Percentiles rank a stretch among this genome's conserved stretches.
Conservation (phyloP, 495 filamentous ascomycete species). For the Penicillium chermesinum region DNA sequence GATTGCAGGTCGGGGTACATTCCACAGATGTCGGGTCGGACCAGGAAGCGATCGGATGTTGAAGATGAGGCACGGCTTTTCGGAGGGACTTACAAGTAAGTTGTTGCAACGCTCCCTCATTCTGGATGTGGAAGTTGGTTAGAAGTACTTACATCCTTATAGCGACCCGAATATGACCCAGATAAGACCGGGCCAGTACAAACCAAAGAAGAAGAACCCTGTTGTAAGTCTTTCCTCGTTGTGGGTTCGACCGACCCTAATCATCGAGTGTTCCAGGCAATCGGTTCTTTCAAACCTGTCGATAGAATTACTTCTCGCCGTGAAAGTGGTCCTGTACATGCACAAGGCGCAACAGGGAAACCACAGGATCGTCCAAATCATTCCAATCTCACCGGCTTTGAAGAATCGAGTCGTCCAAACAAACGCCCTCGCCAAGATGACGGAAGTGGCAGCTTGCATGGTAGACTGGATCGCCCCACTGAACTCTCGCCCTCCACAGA, state of each 20-base stretch:
- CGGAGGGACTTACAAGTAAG: conserved; percentile 16
- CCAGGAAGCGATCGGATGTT: conserved; percentile 3
- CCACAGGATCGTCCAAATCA: conserved; percentile 1
- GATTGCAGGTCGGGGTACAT: conserved; percentile 7
- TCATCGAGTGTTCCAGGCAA: conserved; percentile 2
- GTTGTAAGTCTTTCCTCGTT: conserved; percentile 12
- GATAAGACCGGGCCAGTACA: conserved; percentile 15
- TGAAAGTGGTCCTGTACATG: conserved; percentile 38
- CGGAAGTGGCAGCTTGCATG: neutral
- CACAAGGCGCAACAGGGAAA: conserved; percentile 16
- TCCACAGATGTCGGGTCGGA: conserved; percentile 19
- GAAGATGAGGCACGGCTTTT: conserved; percentile 24
- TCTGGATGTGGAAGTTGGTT: neutral
- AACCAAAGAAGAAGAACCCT: conserved; percentile 9
- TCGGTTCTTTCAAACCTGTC: conserved; percentile 21
- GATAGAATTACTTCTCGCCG: conserved; percentile 30
- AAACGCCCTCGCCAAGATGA: conserved; percentile 31
- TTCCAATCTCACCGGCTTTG: conserved; percentile 10
- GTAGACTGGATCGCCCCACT: conserved; percentile 13
- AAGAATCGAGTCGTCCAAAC: conserved; percentile 19
- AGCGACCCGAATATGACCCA: conserved; percentile 13
- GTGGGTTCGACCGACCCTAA: conserved; percentile 5
- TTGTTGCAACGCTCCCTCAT: too few species aligned
- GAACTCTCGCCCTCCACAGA: conserved; percentile 6
- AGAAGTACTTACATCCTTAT: neutral